Conservation (phyloP, 345 rosid genomes). For the Linum trigynum region DNA sequence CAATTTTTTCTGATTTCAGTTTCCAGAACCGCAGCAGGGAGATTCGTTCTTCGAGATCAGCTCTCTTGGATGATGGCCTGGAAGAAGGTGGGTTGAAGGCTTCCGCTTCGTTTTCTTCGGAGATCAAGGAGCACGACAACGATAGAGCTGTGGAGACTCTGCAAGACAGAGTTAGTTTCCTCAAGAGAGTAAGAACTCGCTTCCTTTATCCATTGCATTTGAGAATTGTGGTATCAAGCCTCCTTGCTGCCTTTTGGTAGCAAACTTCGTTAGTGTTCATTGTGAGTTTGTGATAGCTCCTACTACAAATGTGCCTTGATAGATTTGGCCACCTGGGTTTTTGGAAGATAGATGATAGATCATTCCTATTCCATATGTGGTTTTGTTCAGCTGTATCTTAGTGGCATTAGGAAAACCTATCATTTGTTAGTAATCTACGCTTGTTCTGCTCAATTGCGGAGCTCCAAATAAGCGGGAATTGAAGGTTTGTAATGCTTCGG, state of each 20-base stretch:
- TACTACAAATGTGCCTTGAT: no score
- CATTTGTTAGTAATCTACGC: not conserved
- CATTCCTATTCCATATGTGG: no score
- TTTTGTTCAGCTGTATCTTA: no score
- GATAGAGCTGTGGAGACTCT: conserved; percentile 54
- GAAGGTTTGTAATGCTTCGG: not conserved
- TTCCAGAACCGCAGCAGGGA: conserved; percentile 35
- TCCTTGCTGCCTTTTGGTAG: not conserved
- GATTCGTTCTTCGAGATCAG: conserved; percentile 44
- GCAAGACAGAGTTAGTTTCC: conserved; percentile 62
- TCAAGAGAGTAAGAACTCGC: conserved; percentile 46
- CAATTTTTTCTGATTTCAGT: not conserved
- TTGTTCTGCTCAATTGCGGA: not conserved
- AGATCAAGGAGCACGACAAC: conserved; percentile 53
- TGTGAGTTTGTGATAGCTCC: no score
- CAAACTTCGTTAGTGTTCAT: no score
- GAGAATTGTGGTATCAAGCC: not conserved
- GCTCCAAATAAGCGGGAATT: not conserved
- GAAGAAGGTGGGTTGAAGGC: conserved; percentile 75
- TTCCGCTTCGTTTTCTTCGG: conserved; percentile 46
- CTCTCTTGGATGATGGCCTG: conserved; percentile 65
- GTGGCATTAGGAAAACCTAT: no score
- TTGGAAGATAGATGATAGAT: no score
- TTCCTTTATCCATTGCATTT: not conserved
- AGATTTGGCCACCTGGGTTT: no score